phyloP scores from a whole-genome alignment of 2,329 filamentous ascomycete genomes.

The Magnaporthales sp. region DNA sequence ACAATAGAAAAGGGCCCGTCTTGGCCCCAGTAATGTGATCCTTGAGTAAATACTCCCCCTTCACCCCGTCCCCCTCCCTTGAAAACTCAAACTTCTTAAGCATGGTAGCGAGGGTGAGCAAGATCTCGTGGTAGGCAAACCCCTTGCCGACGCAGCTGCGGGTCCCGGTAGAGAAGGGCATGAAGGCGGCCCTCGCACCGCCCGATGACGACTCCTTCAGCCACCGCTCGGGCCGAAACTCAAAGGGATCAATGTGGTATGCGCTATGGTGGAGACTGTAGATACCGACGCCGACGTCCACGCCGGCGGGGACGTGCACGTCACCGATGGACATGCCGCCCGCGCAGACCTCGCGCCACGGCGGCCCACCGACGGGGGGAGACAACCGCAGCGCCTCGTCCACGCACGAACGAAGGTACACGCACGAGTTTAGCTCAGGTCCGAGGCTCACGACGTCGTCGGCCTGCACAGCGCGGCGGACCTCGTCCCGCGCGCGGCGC shows the following conservation, averaged over 20 bases:
- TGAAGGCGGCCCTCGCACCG: constrained; percentile 52
- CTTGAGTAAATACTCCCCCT: too few relatives aligned
- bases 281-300: constrained; percentile 16
- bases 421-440: constrained; percentile 13
- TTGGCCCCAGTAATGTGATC: too few relatives aligned
- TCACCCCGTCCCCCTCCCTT: too few relatives aligned
- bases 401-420: constrained; percentile 31
- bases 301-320: constrained; percentile 19
- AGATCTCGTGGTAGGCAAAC: too few relatives aligned
- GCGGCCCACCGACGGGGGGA: constrained; percentile 26
- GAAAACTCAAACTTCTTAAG: too few relatives aligned
- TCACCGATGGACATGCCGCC: constrained; percentile 21
- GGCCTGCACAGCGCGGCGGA: not conserved
- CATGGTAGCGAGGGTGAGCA: too few relatives aligned
- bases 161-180: constrained; percentile 38
- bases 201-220: constrained; percentile 50
- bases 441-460: not conserved
- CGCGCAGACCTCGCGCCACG: constrained; percentile 19
- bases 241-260: not conserved
- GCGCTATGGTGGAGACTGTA: constrained; percentile 4
- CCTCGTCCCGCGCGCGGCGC: not conserved
- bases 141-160: constrained; percentile 36
- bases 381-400: constrained; percentile 35
- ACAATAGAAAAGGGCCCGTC: too few relatives aligned
- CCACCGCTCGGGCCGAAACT: not conserved